Base-by-base conservation (phyloP, 768 basidiomycete species). In the Mrakia frigida region DNA sequence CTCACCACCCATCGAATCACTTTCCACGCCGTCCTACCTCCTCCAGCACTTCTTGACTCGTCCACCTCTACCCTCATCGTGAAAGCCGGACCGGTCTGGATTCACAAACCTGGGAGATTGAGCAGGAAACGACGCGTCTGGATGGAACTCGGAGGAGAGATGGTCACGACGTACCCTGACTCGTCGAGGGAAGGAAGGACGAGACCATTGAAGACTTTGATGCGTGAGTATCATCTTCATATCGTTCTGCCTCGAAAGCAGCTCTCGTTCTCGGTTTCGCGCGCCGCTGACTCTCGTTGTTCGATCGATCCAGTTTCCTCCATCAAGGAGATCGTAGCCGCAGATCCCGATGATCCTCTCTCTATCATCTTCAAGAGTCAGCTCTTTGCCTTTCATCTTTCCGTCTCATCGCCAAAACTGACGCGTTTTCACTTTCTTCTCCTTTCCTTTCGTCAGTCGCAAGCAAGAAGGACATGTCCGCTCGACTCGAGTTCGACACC, bases 1-100 rank as follows among this genome's bases (percentile, higher is more conserved):
- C 81, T 90, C 28, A 91, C 90, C 0, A 89, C 88, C 0, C 89
- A 90, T 81, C 86, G 90, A 6, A 78, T 90, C 28, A 83, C 88
- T 0, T 91, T 91, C 81, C 89, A 90, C 79, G 90, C 90, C 2
- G 86, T 88, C 14, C 81, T 91, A 28, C 85, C 88, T 23, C 84
- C 87, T 0, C 84, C 85, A 35, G 71, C 74, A 14, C 28, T 74
- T 23, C n/a, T 39, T 14, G 73, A 74, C n/a, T 21, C 73, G 41
- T 25, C 41, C 16, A 46, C 46, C 31, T 63, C 73, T 2, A 25
- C 53, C 46, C 25, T 67, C 35, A 16, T 73, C 23, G 18, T 74
- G 39, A 76, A 76, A 53, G 16, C 75, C 68, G 60, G 74, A 39
- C 74, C 74, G 23, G 75, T 63, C 41, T 60, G 41, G 28, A 43